Conservation (phyloP, 2,329 filamentous ascomycete species). For the Colletotrichum sublineola region DNA sequence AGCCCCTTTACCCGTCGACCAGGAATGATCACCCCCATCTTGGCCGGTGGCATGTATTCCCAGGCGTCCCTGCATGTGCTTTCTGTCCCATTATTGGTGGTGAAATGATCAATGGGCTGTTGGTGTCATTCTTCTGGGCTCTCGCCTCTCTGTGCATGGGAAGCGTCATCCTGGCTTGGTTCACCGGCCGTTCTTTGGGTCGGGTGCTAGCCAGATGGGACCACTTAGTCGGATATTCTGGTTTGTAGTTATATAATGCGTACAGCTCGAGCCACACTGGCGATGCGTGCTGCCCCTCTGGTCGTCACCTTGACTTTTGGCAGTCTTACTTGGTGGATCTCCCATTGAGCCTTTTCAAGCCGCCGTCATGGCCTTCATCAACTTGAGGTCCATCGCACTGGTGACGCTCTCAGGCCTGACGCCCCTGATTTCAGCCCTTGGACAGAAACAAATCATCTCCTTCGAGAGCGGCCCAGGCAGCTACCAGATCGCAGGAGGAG, state of each 20-base stretch:
- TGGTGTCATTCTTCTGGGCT: slow-evolving; percentile 21
- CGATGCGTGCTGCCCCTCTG: not conserved
- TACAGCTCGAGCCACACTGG: not conserved
- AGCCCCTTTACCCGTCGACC: slow-evolving; percentile 37
- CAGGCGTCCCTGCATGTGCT: slow-evolving; percentile 14
- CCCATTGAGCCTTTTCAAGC: not conserved
- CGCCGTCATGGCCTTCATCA: slow-evolving; percentile 13
- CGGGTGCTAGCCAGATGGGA: not conserved
- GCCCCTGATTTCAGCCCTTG: slow-evolving; percentile 54
- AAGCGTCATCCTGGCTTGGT: slow-evolving; percentile 29
- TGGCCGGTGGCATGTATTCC: slow-evolving; percentile 6
- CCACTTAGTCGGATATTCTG: slow-evolving; percentile 3
- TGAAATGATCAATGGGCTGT: not conserved
- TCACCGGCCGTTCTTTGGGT: slow-evolving; percentile 34
- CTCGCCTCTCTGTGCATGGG: slow-evolving; percentile 26
- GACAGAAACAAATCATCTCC: slow-evolving; percentile 63
- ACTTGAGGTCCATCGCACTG: slow-evolving; percentile 39
- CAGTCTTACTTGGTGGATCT: not conserved
- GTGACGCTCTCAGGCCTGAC: slow-evolving; percentile 45
- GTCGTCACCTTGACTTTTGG: not conserved
- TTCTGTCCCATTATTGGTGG: slow-evolving; percentile 24
- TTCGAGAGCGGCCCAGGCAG: slow-evolving; percentile 49
- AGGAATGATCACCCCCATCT: slow-evolving; percentile 24
- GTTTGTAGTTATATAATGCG: slow-evolving; percentile 24
- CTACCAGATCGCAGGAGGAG: slow-evolving; percentile 54